These are phyloP conservation scores for Fraxinus greggii DNA, from an alignment of 305 asterid species.

Conservation along the genomic window DNA sequence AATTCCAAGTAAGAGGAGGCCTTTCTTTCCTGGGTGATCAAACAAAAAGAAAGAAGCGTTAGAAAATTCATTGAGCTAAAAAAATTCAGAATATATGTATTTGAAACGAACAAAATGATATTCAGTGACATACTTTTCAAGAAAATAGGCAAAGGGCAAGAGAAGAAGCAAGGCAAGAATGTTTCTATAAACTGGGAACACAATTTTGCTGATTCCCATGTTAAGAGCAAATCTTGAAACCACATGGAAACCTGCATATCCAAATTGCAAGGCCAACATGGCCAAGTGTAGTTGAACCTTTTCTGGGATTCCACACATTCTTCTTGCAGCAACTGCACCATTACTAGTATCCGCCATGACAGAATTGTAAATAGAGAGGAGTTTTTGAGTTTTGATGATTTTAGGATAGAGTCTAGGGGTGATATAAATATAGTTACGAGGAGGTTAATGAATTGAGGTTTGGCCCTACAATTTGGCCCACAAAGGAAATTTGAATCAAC, in stretches of 20 bases:
- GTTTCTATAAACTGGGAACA: constrained; percentile 87
- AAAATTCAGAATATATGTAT: not conserved
- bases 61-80: not conserved
- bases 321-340: constrained; percentile 35
- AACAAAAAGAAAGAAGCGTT: not conserved
- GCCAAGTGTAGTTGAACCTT: constrained; percentile 77
- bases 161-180: constrained; percentile 81
- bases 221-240: constrained; percentile 92
- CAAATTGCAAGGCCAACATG: constrained; percentile 89
- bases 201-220: constrained; percentile 97
- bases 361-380: not conserved
- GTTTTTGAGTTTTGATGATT: constrained; percentile 27
- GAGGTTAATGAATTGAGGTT: constrained; percentile 17
- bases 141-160: constrained; percentile 90
- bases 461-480: constrained; percentile 31
- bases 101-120: not conserved
- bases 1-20: constrained; percentile 73
- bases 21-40: constrained; percentile 76
- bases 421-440: constrained; percentile 55
- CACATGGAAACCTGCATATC: constrained; percentile 96
- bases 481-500: constrained; percentile 7
- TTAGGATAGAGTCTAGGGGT: constrained; percentile 44
- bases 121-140: constrained; percentile 65
- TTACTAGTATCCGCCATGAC: constrained; percentile 67
- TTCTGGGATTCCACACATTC: constrained; percentile 76